Percentiles rank a stretch among this genome's conserved stretches.
Conservation (phyloP, 2,329 filamentous ascomycete species). For the Aspergillus clavatus region DNA sequence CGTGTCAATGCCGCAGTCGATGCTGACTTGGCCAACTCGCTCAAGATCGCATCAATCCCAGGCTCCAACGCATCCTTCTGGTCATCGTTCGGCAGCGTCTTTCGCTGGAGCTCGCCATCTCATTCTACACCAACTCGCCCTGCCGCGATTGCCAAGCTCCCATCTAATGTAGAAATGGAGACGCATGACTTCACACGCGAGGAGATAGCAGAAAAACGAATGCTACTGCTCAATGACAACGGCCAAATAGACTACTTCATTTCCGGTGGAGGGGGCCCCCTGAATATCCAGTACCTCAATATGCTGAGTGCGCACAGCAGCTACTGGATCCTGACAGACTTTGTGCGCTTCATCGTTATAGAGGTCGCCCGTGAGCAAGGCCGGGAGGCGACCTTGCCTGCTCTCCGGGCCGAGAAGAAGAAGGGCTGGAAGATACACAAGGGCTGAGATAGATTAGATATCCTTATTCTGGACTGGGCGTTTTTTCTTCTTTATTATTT, state of each 20-base stretch:
- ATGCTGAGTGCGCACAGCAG: conserved; percentile 94
- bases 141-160: conserved; percentile 54
- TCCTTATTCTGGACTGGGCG: background rate
- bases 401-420: conserved; percentile 52
- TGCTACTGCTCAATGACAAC: conserved; percentile 87
- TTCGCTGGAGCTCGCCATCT: conserved; percentile 51
- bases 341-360: conserved; percentile 82
- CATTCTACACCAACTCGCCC: conserved; percentile 57
- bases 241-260: conserved; percentile 92
- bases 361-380: conserved; percentile 77
- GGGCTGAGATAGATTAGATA: conserved; percentile 14
- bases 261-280: conserved; percentile 72
- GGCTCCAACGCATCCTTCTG: conserved; percentile 63
- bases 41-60: conserved; percentile 76
- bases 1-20: conserved; percentile 88
- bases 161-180: conserved; percentile 80
- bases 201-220: conserved; percentile 85
- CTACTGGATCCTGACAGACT: conserved; percentile 85
- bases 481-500: too few species aligned
- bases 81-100: conserved; percentile 58
- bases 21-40: conserved; percentile 66
- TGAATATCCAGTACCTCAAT: conserved; percentile 94
- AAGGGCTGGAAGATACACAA: conserved; percentile 46
- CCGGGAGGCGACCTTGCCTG: conserved; percentile 51
- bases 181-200: conserved; percentile 92